Evolutionary conservation across 2,329 filamentous ascomycete species (phyloP), one percentile per base, ranked within the genome.

Genomic region (Alternaria sp.): DNA sequence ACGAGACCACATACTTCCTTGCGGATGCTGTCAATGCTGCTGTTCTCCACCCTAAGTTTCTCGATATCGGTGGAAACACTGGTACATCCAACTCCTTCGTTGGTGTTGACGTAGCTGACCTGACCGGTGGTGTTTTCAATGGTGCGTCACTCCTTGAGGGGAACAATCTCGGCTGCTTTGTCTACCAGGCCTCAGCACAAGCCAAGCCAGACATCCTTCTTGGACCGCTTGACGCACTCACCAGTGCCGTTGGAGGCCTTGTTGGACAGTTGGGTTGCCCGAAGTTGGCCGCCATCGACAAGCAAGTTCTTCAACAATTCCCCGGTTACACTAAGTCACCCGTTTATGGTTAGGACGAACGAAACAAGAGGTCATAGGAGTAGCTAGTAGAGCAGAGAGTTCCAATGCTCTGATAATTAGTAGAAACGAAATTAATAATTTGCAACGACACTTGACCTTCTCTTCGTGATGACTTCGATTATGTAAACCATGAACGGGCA

Each of bases 61-160:
- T 71, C 10, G 43, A 64, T 22, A 41, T 72, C 20, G 69, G 69
- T 36, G 69, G 66, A 64, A 72, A 73, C 54, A 67, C 60, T 5
- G 71, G 71, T 22, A 70, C 55, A 25, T 62, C 64, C 36, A 64
- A 71, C 58, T 69, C 69, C 9, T 73, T 73, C 38, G 60, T 63
- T 18, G 67, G 65, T 25, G 59, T 68, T 16, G 60, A 71, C 25
- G 46, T 71, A 3, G 46, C 45, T 3, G 63, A 69, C 22, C 52
- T 71, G 11, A 68, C 65, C 14, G 62, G 67, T 14, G 68, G 68
- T 27, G 49, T 59, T 9, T 71, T 68, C 60, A 69, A 65, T 7
- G 48, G 51, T 18, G 63, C 28, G 3, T 57, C 49, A 16, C 59
- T 71, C 2, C 57, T 62, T 11, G 51, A 68, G 30, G 68, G 68